phyloP scores from a whole-genome alignment of 257 asterid species.

The Gentiana dahurica region DNA sequence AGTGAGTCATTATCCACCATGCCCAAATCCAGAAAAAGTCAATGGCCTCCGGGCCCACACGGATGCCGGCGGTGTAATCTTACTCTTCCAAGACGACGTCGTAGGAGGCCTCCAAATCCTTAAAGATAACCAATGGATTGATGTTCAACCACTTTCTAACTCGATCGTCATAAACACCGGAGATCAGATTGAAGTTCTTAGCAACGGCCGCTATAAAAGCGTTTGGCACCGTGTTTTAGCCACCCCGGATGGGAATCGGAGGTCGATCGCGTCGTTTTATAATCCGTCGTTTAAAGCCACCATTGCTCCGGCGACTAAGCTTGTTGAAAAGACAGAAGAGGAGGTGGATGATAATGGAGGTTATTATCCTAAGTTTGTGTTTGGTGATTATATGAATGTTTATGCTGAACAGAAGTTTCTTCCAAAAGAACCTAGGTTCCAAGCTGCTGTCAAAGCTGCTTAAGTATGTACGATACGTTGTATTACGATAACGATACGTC shows the following conservation, averaged over 20 bases:
- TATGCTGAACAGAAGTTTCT: conserved; percentile 60
- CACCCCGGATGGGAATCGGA: conserved; percentile 40
- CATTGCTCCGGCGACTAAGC: conserved; percentile 44
- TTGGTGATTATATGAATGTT: conserved; percentile 71
- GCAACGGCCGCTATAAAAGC: conserved; percentile 74
- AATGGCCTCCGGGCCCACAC: conserved; percentile 86
- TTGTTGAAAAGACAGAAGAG: conserved; percentile 5
- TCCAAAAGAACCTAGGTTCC: conserved; percentile 79
- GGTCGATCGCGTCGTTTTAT: conserved; percentile 75
- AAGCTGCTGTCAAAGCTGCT: conserved; percentile 21
- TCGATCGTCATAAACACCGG: conserved; percentile 73
- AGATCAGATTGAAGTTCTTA: conserved; percentile 73
- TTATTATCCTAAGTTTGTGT: conserved; percentile 54
- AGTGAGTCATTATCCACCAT: conserved; percentile 86
- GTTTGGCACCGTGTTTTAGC: conserved; percentile 70
- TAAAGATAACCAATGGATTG: conserved; percentile 60
- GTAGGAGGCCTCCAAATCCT: conserved; percentile 69
- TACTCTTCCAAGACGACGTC: conserved; percentile 71
- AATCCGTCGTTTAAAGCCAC: conserved; percentile 65
- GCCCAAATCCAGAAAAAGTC: conserved; percentile 56
- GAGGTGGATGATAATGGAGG: conserved; percentile 3
- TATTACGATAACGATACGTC: too few relatives aligned
- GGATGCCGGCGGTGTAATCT: conserved; percentile 78
- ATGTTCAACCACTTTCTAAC: conserved; percentile 57
- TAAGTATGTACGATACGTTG: too few relatives aligned